These are phyloP conservation scores for Holtermanniella nyarrowii DNA, from an alignment of 768 basidiomycete genomes.

Conservation along the genomic window DNA sequence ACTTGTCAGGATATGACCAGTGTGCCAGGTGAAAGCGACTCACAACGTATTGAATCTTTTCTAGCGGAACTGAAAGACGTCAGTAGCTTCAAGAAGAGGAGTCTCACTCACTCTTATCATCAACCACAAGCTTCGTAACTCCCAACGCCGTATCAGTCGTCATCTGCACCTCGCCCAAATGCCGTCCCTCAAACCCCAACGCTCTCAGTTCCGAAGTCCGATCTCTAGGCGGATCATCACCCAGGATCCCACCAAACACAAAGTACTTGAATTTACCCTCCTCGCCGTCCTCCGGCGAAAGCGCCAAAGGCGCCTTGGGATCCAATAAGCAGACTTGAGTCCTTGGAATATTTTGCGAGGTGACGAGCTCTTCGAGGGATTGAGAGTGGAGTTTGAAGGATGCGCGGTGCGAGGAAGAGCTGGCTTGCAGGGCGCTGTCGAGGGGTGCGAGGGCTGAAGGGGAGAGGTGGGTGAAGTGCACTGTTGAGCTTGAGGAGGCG, in stretches of 20 bases:
- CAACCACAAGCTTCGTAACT: conserved; percentile 72
- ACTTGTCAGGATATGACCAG: not conserved
- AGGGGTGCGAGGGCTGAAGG: conserved; percentile 56
- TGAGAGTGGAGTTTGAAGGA: conserved; percentile 43
- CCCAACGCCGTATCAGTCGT: conserved; percentile 95
- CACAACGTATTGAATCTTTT: conserved; percentile 48
- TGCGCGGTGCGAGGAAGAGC: conserved; percentile 10
- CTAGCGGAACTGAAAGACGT: conserved; percentile 48
- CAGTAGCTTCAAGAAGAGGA: conserved; percentile 1
- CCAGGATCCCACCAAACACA: conserved; percentile 65
- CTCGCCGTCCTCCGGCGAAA: conserved; percentile 67
- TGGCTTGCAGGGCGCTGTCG: conserved; percentile 30
- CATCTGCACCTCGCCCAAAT: conserved; percentile 86
- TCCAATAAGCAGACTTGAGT: conserved; percentile 83
- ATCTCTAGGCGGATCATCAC: conserved; percentile 92
- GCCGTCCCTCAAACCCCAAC: conserved; percentile 75
- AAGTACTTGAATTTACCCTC: conserved; percentile 66
- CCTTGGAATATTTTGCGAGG: conserved; percentile 40
- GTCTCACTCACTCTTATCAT: conserved; percentile 51
- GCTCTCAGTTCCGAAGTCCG: conserved; percentile 77
- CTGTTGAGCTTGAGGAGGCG: conserved; percentile 54
- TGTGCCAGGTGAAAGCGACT: conserved; percentile 2
- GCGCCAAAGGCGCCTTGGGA: conserved; percentile 62
- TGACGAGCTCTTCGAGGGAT: conserved; percentile 47
- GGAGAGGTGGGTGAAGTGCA: conserved; percentile 83